phyloP scores from a whole-genome alignment of 768 basidiomycete species.

The Thelephora ganbajun region DNA sequence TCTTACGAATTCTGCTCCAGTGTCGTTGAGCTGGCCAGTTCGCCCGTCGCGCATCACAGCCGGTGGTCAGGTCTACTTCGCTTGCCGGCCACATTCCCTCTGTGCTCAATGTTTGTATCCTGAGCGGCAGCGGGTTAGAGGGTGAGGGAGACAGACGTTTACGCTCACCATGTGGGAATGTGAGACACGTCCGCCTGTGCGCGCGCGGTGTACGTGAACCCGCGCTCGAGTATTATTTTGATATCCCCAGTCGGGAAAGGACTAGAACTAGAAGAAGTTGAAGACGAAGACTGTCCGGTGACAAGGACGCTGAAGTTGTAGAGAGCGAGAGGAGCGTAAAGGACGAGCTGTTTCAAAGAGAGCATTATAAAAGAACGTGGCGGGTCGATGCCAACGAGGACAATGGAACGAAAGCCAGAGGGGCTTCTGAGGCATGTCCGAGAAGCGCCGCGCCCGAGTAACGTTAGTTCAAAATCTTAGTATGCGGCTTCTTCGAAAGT shows the following conservation, averaged over 20 bases:
- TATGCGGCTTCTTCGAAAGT: too few relatives aligned
- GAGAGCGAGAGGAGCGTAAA: background rate
- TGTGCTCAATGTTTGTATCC: slow-evolving; percentile 33
- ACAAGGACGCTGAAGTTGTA: background rate
- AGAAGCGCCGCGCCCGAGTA: too few relatives aligned
- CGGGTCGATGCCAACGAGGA: too few relatives aligned
- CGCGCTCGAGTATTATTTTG: slow-evolving; percentile 21
- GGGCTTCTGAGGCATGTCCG: too few relatives aligned
- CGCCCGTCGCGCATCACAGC: slow-evolving; percentile 45
- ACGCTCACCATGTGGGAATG: slow-evolving; percentile 25
- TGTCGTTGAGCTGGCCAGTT: slow-evolving; percentile 59
- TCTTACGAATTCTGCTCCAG: slow-evolving; percentile 22
- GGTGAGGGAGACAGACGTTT: background rate
- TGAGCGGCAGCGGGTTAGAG: slow-evolving; percentile 9
- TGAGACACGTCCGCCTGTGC: slow-evolving; percentile 18
- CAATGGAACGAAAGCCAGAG: too few relatives aligned
- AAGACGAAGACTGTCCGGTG: too few relatives aligned
- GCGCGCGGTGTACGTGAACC: slow-evolving; percentile 28
- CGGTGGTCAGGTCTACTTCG: slow-evolving; percentile 45
- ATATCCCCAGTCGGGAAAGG: slow-evolving; percentile 16
- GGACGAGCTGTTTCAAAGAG: background rate
- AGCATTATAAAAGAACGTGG: too few relatives aligned
- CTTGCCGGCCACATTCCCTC: slow-evolving; percentile 37
- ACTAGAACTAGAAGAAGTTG: too few relatives aligned
- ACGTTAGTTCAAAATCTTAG: too few relatives aligned